phyloP scores from a whole-genome alignment of 371 early-diverging fungal species.

The Apophysomyces ossiformis region DNA sequence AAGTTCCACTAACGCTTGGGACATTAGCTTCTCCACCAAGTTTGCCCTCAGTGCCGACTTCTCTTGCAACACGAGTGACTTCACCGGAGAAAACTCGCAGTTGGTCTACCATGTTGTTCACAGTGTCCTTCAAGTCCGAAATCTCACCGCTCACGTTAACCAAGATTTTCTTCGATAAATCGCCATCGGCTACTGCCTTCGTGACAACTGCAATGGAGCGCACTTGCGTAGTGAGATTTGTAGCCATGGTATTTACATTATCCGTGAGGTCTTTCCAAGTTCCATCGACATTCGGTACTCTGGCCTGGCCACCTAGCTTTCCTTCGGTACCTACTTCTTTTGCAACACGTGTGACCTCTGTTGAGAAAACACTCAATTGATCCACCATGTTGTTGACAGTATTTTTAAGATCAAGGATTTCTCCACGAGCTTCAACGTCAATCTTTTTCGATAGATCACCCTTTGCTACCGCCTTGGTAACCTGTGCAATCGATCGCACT shows the following conservation, averaged over 20 bases:
- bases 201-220: constrained; percentile 60
- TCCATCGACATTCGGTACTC: constrained; percentile 59
- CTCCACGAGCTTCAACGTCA: constrained; percentile 52
- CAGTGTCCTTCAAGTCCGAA: constrained; percentile 43
- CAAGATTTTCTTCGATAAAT: constrained; percentile 48
- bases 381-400: constrained; percentile 68
- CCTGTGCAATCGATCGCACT: constrained; percentile 60
- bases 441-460: constrained; percentile 69
- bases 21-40: constrained; percentile 48
- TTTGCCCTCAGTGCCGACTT: constrained; percentile 63
- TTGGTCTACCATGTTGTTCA: constrained; percentile 47
- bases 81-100: constrained; percentile 52
- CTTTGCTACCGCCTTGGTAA: constrained; percentile 61
- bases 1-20: constrained; percentile 61
- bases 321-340: constrained; percentile 62
- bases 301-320: constrained; percentile 51
- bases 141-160: constrained; percentile 52
- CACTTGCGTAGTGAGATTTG: constrained; percentile 66
- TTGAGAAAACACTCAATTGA: constrained; percentile 44
- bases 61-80: constrained; percentile 50
- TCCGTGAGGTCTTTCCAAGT: constrained; percentile 72
- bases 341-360: constrained; percentile 56
- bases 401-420: constrained; percentile 55
- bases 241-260: constrained; percentile 67
- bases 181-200: constrained; percentile 63